phyloP scores from a whole-genome alignment of 176 grass and related monocot species.

The Oryza australiensis region DNA sequence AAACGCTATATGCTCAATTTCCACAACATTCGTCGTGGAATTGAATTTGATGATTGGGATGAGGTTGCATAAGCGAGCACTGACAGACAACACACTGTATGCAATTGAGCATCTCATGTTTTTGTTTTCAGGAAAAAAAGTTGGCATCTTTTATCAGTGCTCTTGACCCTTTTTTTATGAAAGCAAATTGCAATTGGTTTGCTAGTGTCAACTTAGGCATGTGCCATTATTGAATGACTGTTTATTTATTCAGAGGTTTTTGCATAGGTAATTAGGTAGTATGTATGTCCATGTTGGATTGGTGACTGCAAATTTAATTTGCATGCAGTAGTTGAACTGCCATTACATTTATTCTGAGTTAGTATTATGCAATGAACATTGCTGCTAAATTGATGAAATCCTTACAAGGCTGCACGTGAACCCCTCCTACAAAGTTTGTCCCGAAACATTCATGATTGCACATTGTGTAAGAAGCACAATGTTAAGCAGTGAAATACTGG shows the following conservation, averaged over 20 bases:
- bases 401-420: background rate
- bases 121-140: background rate
- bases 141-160: background rate
- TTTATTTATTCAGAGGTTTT: background rate
- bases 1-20: background rate
- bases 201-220: background rate
- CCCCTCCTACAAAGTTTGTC: background rate
- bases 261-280: background rate
- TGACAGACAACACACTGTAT: background rate
- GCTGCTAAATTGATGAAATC: background rate
- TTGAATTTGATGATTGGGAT: background rate
- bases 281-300: background rate
- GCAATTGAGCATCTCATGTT: background rate
- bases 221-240: background rate
- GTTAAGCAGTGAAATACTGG: background rate
- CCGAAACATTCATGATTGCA: background rate
- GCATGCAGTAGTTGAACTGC: background rate
- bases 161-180: background rate
- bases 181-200: background rate
- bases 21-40: background rate
- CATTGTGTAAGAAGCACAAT: background rate
- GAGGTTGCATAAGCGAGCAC: background rate
- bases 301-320: background rate
- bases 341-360: background rate
- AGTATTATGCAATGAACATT: background rate